These are phyloP conservation scores for Colletotrichum theobromicola DNA, from an alignment of 2,329 filamentous ascomycete species.

Conservation along the genomic window DNA sequence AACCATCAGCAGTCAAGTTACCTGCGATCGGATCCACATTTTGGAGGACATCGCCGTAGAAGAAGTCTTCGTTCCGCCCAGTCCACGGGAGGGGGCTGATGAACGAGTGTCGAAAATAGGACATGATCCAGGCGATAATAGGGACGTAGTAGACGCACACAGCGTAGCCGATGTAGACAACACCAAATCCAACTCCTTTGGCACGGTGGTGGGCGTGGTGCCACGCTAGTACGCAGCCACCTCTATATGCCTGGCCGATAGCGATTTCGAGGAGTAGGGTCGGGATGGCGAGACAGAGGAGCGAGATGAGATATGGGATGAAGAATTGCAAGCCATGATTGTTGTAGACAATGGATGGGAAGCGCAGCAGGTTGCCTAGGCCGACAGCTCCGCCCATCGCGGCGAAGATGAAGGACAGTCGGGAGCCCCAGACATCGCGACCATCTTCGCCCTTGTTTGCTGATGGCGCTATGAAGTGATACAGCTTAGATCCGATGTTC, in stretches of 20 bases:
- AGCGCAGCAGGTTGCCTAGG: slow-evolving; percentile 59
- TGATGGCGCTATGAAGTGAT: slow-evolving; percentile 24
- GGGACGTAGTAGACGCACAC: slow-evolving; percentile 60
- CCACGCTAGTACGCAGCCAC: slow-evolving; percentile 54
- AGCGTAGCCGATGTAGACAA: slow-evolving; percentile 54
- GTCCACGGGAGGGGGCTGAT: slow-evolving; percentile 57
- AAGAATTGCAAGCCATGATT: slow-evolving; percentile 63
- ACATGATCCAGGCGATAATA: slow-evolving; percentile 60
- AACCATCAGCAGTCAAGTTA: slow-evolving; percentile 33
- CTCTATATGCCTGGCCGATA: slow-evolving; percentile 68
- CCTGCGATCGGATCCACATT: slow-evolving; percentile 33
- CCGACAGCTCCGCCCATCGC: slow-evolving; percentile 59
- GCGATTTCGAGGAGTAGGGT: slow-evolving; percentile 61
- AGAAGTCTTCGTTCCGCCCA: slow-evolving; percentile 47
- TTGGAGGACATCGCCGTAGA: background rate
- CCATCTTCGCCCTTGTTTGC: slow-evolving; percentile 29
- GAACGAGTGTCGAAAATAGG: slow-evolving; percentile 59
- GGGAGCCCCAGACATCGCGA: slow-evolving; percentile 51
- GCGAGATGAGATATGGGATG: slow-evolving; percentile 56
- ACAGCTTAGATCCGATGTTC: slow-evolving; percentile 9
- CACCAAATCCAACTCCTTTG: slow-evolving; percentile 55
- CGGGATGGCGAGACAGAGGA: slow-evolving; percentile 58
- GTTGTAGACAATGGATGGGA: slow-evolving; percentile 60
- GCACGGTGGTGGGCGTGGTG: slow-evolving; percentile 52
- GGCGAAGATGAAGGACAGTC: slow-evolving; percentile 51